These are phyloP conservation scores for Hericium rajendrae DNA, from an alignment of 768 basidiomycete species.

Conservation along the genomic window DNA sequence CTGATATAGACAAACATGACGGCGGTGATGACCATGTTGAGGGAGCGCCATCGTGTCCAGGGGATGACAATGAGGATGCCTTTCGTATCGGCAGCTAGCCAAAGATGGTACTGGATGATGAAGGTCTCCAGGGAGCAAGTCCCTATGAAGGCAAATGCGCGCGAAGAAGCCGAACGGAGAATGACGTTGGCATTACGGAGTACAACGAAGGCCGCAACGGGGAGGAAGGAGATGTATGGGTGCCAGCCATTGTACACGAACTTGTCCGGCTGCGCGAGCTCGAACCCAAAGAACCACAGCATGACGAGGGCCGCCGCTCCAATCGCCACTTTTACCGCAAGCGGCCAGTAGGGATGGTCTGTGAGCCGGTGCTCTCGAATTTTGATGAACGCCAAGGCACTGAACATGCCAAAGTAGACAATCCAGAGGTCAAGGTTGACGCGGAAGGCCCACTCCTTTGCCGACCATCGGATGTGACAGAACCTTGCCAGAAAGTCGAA, in stretches of 20 bases:
- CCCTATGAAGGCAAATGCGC: slow-evolving; percentile 72
- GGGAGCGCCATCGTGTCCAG: slow-evolving; percentile 57
- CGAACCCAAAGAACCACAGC: slow-evolving; percentile 77
- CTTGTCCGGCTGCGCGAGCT: slow-evolving; percentile 67
- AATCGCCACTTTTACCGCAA: slow-evolving; percentile 37
- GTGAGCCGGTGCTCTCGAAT: slow-evolving; percentile 61
- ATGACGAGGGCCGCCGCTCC: slow-evolving; percentile 44
- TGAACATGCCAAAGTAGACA: slow-evolving; percentile 80
- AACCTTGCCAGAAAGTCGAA: slow-evolving; percentile 57
- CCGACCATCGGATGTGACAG: slow-evolving; percentile 75
- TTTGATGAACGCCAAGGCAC: slow-evolving; percentile 66
- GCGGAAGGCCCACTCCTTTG: slow-evolving; percentile 82
- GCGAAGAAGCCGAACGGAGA: slow-evolving; percentile 61
- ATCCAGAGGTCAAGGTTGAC: slow-evolving; percentile 85
- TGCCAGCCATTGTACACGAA: slow-evolving; percentile 83
- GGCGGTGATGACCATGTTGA: slow-evolving; percentile 72
- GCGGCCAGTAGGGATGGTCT: slow-evolving; percentile 60
- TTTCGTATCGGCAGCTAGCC: slow-evolving; percentile 79
- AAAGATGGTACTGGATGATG: slow-evolving; percentile 83
- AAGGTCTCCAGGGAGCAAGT: slow-evolving; percentile 87
- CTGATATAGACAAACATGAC: slow-evolving; percentile 75
- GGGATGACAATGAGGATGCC: slow-evolving; percentile 75
- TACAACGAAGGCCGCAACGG: slow-evolving; percentile 64
- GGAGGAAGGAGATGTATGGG: slow-evolving; percentile 71
- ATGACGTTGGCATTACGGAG: slow-evolving; percentile 69